These are phyloP conservation scores for Pleurotus eryngii DNA, from an alignment of 768 basidiomycete species.

Conservation along the genomic window DNA sequence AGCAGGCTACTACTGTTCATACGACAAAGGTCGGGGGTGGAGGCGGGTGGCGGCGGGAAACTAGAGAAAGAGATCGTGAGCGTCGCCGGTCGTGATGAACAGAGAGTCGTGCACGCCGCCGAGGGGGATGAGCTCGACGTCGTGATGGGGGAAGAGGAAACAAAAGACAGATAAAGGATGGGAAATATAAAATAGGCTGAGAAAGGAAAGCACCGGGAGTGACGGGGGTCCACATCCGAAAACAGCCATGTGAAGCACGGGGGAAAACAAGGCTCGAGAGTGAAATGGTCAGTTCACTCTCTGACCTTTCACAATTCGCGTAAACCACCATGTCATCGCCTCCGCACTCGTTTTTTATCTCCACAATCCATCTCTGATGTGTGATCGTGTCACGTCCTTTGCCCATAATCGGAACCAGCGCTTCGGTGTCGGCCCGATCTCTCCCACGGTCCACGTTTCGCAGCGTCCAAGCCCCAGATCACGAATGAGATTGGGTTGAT, in stretches of 20 bases:
- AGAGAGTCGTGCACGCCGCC: conserved; percentile 24
- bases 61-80: conserved; percentile 34
- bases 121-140: conserved; percentile 40
- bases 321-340: conserved; percentile 2
- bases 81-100: conserved; percentile 40
- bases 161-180: background rate
- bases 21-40: conserved; percentile 25
- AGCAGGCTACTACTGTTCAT: conserved; percentile 33
- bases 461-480: background rate
- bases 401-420: background rate
- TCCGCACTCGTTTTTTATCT: background rate
- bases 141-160: conserved; percentile 9
- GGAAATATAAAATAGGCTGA: conserved; percentile 1
- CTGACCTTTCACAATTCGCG: background rate
- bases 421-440: conserved; percentile 5
- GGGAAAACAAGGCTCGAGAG: conserved; percentile 3
- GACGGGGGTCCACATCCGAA: conserved; percentile 2
- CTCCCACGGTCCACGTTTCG: conserved; percentile 7
- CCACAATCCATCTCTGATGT: background rate
- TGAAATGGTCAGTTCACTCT: conserved; percentile 4
- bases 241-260: conserved; percentile 2
- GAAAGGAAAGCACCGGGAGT: conserved; percentile 4
- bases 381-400: background rate
- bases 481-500: too few species aligned
- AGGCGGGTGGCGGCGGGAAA: conserved; percentile 7